Conservation (phyloP, 2,329 filamentous ascomycete species). For the Fusarium vanettenii region DNA sequence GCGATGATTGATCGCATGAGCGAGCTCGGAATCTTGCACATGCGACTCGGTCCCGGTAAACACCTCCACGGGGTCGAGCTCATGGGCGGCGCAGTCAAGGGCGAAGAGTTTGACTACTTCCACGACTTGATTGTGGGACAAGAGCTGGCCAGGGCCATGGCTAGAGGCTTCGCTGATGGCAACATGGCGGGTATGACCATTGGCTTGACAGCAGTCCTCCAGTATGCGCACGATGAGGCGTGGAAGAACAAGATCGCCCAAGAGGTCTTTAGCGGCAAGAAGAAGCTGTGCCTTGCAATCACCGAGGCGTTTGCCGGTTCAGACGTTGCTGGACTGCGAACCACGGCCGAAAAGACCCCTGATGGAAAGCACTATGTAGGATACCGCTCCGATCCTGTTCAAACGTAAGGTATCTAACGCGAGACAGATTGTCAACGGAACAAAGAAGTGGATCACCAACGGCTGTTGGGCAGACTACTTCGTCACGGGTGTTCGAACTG, state of each 20-base stretch:
- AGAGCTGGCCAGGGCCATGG: constrained; percentile 77
- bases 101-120: constrained; percentile 88
- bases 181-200: constrained; percentile 91
- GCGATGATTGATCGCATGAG: constrained; percentile 83
- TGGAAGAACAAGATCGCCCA: constrained; percentile 75
- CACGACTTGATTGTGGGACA: constrained; percentile 83
- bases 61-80: constrained; percentile 79
- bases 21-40: constrained; percentile 78
- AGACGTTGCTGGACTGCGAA: constrained; percentile 83
- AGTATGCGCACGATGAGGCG: constrained; percentile 77
- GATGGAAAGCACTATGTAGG: constrained; percentile 78
- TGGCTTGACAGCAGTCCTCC: constrained; percentile 80
- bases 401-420: neutral
- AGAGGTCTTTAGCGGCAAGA: constrained; percentile 82
- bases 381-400: constrained; percentile 35
- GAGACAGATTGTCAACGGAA: constrained; percentile 70
- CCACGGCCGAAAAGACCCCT: constrained; percentile 80
- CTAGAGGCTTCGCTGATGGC: constrained; percentile 86
- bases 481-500: constrained; percentile 81
- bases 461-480: constrained; percentile 87
- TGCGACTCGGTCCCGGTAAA: constrained; percentile 85
- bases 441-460: constrained; percentile 90
- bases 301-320: constrained; percentile 87
- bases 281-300: constrained; percentile 90
- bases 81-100: constrained; percentile 76